phyloP scores from a whole-genome alignment of 148 eudicot species.

The Simmondsia chinensis region DNA sequence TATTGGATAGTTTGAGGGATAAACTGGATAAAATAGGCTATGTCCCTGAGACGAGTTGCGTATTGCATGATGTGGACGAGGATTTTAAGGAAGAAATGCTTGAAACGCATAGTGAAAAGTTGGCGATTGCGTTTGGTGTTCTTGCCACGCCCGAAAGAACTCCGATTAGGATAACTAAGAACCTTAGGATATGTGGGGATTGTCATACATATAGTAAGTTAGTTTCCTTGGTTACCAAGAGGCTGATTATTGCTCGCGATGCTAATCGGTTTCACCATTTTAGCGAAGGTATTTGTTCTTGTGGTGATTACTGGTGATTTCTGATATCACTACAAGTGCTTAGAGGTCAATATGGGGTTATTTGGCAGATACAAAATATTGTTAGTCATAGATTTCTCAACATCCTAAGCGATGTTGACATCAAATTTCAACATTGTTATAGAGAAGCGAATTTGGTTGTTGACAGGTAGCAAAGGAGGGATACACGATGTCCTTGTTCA shows the following conservation, averaged over 20 bases:
- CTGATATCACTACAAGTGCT: too few species aligned
- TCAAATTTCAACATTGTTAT: too few species aligned
- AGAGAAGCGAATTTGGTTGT: too few species aligned
- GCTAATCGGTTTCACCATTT: conserved; percentile 26
- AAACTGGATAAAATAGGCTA: conserved; percentile 17
- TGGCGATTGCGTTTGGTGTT: conserved; percentile 25
- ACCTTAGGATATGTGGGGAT: conserved; percentile 22
- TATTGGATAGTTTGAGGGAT: conserved; percentile 8
- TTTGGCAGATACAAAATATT: too few species aligned
- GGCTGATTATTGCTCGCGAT: conserved; percentile 20
- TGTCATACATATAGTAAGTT: conserved; percentile 20
- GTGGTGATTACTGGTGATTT: conserved; percentile 19
- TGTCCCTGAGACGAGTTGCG: conserved; percentile 20
- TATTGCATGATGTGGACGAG: conserved; percentile 24
- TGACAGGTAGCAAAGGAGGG: too few species aligned
- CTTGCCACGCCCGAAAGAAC: conserved; percentile 14
- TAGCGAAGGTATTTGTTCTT: conserved; percentile 13
- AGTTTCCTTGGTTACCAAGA: conserved; percentile 9
- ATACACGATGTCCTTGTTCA: too few species aligned
- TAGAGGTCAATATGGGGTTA: too few species aligned
- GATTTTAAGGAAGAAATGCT: conserved; percentile 14
- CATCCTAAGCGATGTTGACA: too few species aligned
- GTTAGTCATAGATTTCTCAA: too few species aligned
- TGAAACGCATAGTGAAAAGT: conserved; percentile 14
- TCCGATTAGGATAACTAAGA: conserved; percentile 19